Conservation (phyloP, 352 stramenopile genomes). For the Globisporangium acanthophoron region DNA sequence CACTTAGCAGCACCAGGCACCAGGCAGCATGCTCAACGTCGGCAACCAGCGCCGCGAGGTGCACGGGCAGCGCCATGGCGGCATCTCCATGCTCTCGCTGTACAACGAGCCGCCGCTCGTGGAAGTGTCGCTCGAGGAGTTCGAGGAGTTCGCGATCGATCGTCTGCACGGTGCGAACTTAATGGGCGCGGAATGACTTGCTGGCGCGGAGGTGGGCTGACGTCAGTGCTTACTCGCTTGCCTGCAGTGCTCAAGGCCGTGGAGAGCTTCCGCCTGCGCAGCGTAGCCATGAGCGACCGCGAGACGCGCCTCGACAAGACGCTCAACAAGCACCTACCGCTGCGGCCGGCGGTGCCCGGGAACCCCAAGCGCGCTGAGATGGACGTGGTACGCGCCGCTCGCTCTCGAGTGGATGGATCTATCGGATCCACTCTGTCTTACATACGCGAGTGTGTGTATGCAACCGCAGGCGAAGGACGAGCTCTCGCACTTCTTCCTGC, state of each 20-base stretch:
- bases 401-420: not conserved
- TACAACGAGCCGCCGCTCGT: slow-evolving; percentile 92
- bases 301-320: slow-evolving; percentile 79
- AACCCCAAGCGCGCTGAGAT: slow-evolving; percentile 51
- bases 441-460: not conserved
- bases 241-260: slow-evolving; percentile 66
- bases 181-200: not conserved
- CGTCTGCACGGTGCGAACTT: slow-evolving; percentile 76
- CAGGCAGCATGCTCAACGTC: slow-evolving; percentile 72
- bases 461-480: slow-evolving; percentile 78
- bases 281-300: slow-evolving; percentile 60
- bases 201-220: not conserved
- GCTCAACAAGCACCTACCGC: slow-evolving; percentile 80
- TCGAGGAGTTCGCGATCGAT: slow-evolving; percentile 97
- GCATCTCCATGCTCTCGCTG: slow-evolving; percentile 82
- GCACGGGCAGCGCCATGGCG: slow-evolving; percentile 33
- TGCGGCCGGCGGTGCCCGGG: slow-evolving; percentile 32
- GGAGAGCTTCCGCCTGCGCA: slow-evolving; percentile 83
- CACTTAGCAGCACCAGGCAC: not conserved
- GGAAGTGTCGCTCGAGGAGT: slow-evolving; percentile 97
- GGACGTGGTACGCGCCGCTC: slow-evolving; percentile 29
- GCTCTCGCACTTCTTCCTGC: slow-evolving; percentile 97
- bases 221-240: not conserved
- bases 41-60: slow-evolving; percentile 59
- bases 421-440: not conserved